Base-by-base conservation (phyloP, 2,329 filamentous ascomycete species). In the Ascochyta koolunga region DNA sequence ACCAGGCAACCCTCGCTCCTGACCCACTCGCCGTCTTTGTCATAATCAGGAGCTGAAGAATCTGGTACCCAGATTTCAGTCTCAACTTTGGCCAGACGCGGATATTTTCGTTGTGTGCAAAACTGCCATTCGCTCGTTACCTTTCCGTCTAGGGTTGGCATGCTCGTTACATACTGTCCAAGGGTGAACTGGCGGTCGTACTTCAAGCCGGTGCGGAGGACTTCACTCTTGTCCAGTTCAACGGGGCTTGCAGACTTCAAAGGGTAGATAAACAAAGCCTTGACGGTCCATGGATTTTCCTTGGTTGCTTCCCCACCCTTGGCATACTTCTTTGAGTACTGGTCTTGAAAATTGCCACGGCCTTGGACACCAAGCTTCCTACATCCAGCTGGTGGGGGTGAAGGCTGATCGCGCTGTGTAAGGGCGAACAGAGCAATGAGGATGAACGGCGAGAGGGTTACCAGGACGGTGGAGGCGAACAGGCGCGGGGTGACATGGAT, bases 111-210 rank as follows among this genome's bases (percentile, higher is more conserved):
- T 69, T 87, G 84, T 0, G 89, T 91, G 70, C 91, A 79, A 69
- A 90, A 88, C 13, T 86, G 81, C 90, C 90, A 95, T 49, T 71
- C 65, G 52, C 71, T 73, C 3, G 61, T 60, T 29, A 74, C 70
- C 24, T 71, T 66, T 10, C 80, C 77, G 2, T 80, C 76, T 21
- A 78, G 62, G 1, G 77, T 77, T 16, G 78, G 76, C 46, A 71
- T 64, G 29, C 72, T 72, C 4, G 74, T 74, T 31, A 78, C 71
- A 35, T 80, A 72, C 72, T 93, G 88, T 1, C 89, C 91, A 70
- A 97, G 90, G 41, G 86, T 88, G 78, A 92, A 96, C 62, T 93
- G 84, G 5, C 91, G 85, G 75, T 97, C 92, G 73, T 89, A 89
- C 70, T 88, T 83, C 51, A 96, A 49, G 2, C 92, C 91, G 2